Evolutionary conservation across 1,139 yeast species (phyloP).

Genomic region (Yamadazyma trypodendri): DNA sequence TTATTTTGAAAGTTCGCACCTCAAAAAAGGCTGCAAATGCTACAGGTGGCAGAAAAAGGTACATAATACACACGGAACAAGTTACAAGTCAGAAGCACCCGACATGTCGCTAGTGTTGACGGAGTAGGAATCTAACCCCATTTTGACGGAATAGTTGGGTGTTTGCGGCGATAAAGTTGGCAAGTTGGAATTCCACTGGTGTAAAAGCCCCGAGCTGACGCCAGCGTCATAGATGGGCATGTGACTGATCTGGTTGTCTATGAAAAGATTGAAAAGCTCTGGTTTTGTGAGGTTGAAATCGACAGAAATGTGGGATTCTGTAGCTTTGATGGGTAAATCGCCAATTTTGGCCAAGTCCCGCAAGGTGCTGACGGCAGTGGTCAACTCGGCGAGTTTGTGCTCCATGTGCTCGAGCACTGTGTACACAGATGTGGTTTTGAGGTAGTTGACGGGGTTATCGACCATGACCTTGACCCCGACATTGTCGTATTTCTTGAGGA

Average conservation of each 20-base stretch:
- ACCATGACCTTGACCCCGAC: constrained; percentile 11
- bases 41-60: neutral
- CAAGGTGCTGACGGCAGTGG: constrained; percentile 1
- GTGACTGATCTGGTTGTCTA: constrained; percentile 11
- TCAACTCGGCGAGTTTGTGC: constrained; percentile 6
- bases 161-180: neutral
- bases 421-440: constrained; percentile 1
- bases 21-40: neutral
- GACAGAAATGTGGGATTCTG: constrained; percentile 4
- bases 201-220: neutral
- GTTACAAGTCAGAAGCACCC: constrained; percentile 2
- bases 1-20: neutral
- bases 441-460: constrained; percentile 4
- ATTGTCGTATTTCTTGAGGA: constrained; percentile 9
- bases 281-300: constrained; percentile 8
- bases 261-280: constrained; percentile 9
- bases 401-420: constrained; percentile 5
- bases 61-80: neutral
- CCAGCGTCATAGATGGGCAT: constrained; percentile 6
- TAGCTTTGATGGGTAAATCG: constrained; percentile 9
- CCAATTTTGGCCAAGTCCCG: constrained; percentile 10
- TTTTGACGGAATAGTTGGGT: neutral
- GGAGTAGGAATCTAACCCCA: constrained; percentile 6
- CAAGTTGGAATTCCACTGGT: neutral
- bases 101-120: constrained; percentile 7